Evolutionary conservation across 2,329 filamentous ascomycete genomes (phyloP), one percentile per base, ranked within the genome.

Genomic region (Didymosphaeria variabile): DNA sequence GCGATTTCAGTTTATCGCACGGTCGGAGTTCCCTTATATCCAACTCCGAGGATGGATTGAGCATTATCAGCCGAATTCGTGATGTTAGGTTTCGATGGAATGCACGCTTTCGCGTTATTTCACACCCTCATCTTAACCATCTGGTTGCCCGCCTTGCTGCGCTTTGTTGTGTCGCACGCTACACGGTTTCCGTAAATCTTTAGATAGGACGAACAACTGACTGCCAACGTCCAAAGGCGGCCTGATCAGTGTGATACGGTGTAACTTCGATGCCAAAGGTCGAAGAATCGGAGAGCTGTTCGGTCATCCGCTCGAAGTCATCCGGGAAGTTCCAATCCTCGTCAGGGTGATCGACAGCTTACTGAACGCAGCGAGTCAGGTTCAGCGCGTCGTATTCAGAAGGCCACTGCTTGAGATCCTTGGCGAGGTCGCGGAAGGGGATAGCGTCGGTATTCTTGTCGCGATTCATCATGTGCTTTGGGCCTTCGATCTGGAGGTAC

Each of bases 311-410:
- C 12, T 58, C 44, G 36, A 56, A 66, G n/a, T 66, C 47, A 9
- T 45, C n/a, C 2, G 65, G 65, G 31, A 57, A 67, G 5, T 46
- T n/a, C 61, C 61, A 67, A 1, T 44, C 19, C 52, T 66, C 63
- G 17, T 61, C 23, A 10, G 47, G 59, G 46, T 66, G 61, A 6
- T 52, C 12, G 31, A 23, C 0, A 12, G 52, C 47, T 40, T 66
- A 60, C 10, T 44, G 19, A n/a, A 67, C 50, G 26, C 60, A 63
- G 17, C 59, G 55, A 0, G 65, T 67, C 15, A 66, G 55, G 42
- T 66, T 61, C 9, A 67, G 55, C 12, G 61, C 63, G 36, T 67
- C 61, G 5, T 32, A 10, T 5, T 58, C 61, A 1, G 26, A 19
- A 6, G 65, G 65, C 13, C 57, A 53, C 31, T 47, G 29, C 32